Evolutionary conservation across 345 rosid species (phyloP), one percentile per base, ranked within the genome.

Genomic region (Moricandia moricandioides): DNA sequence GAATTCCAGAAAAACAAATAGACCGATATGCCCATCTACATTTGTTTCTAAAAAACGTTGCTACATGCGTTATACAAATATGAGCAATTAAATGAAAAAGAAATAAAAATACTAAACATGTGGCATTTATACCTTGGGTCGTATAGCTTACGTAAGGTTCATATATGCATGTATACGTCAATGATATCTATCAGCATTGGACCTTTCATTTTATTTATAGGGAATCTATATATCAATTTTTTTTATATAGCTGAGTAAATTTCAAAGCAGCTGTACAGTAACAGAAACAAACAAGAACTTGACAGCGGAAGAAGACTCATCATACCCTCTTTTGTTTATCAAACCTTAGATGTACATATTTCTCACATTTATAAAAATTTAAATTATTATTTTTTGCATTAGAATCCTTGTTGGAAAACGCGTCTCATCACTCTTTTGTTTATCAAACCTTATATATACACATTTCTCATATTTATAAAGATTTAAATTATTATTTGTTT

Each of bases 221-320:
- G 47, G 47, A 37, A 40, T 40, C 12, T 40, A 40, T 37, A 37
- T 40, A 40, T 40, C 47, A 4, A 10, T 43, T 43, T 43, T 55
- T 18, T 2, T 6, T 4, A 60, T 14, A 60, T 14, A 60, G 65
- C 12, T 31, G 35, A 31, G 65, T 60, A 16, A 61, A 61, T 11
- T 7, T 73, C 43, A 39, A 64, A 54, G 57, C 43, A 40, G 61
- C 31, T 65, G 56, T 37, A 65, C 40, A 59, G 18, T 59, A 27
- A 65, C 67, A 45, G 18, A 74, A 67, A 12, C 51, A 67, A n/a
- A 72, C 69, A 62, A 37, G 31, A 59, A 49, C 47, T 59, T 34
- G 73, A 60, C 78, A 67, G 67, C 73, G 0, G 30, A 67, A 58
- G 29, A 45, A 6, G 72, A 67, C 61, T 56, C 71, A 65, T 56